Evolutionary conservation across 108 stramenopile genomes (phyloP).

Genomic region (Cylindrotheca closterium): DNA sequence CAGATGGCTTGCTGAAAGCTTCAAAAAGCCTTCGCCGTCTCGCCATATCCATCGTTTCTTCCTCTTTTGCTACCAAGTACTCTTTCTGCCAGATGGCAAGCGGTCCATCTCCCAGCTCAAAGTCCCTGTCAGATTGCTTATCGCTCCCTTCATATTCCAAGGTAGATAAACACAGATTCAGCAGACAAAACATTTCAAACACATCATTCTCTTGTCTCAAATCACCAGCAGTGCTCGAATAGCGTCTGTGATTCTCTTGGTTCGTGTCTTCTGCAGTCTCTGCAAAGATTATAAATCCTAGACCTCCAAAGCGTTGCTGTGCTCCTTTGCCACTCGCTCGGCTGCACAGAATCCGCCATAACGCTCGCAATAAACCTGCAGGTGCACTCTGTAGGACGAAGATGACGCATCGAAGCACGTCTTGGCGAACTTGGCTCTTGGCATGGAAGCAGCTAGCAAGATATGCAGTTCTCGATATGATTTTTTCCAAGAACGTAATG

Average conservation of each 20-base stretch:
- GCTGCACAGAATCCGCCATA: conserved; percentile 74
- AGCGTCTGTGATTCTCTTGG: conserved; percentile 13
- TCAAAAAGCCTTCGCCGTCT: conserved; percentile 18
- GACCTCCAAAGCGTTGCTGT: conserved; percentile 56
- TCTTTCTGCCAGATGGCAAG: conserved; percentile 62
- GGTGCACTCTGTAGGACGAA: conserved; percentile 84
- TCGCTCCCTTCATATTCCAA: conserved; percentile 83
- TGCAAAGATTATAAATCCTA: conserved; percentile 22
- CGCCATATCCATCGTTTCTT: conserved; percentile 36
- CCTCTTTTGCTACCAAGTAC: conserved; percentile 47
- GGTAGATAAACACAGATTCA: conserved; percentile 73
- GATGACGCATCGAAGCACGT: conserved; percentile 74
- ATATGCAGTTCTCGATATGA: conserved; percentile 59
- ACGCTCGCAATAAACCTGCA: conserved; percentile 64
- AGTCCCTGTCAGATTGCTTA: conserved; percentile 27
- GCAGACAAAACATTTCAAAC: conserved; percentile 73
- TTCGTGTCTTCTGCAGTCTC: conserved; percentile 10
- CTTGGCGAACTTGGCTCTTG: conserved; percentile 75
- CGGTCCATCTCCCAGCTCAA: conserved; percentile 16
- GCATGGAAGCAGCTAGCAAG: conserved; percentile 63
- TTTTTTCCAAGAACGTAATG: conserved; percentile 70
- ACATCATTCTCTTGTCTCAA: conserved; percentile 37
- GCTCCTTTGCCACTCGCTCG: conserved; percentile 57
- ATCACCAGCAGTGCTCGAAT: conserved; percentile 22
- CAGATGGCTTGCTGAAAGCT: conserved; percentile 7